Conservation (phyloP, 192 early-diverging fungal genomes). For the Dimargaris xerosporica region DNA sequence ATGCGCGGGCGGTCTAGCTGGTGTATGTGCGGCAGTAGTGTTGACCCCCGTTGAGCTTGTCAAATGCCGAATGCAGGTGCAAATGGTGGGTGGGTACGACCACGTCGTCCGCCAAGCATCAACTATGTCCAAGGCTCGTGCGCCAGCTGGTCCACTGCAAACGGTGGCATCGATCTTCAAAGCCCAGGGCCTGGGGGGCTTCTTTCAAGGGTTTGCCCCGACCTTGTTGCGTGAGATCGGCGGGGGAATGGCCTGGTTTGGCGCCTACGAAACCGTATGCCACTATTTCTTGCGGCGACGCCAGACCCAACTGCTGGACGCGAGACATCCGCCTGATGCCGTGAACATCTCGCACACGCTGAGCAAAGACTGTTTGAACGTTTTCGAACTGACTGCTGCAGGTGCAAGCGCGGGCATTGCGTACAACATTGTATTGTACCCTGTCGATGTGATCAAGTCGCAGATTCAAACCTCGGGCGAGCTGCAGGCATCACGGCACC, state of each 20-base stretch:
- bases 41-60: constrained; percentile 91
- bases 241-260: constrained; percentile 95
- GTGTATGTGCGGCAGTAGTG: constrained; percentile 70
- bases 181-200: constrained; percentile 31
- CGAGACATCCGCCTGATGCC: constrained; percentile 12
- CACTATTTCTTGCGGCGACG: constrained; percentile 29
- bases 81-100: constrained; percentile 34
- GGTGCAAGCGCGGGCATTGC: constrained; percentile 87
- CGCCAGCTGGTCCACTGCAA: constrained; percentile 33
- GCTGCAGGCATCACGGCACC: constrained; percentile 14
- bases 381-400: constrained; percentile 62
- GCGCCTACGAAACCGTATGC: constrained; percentile 73
- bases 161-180: constrained; percentile 37
- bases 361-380: constrained; percentile 54
- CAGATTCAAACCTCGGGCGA: constrained; percentile 79
- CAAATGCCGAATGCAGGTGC: constrained; percentile 93
- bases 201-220: constrained; percentile 27
- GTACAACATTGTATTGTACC: constrained; percentile 75
- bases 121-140: neutral
- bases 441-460: constrained; percentile 87
- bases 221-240: constrained; percentile 79
- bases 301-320: constrained; percentile 8
- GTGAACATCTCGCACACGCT: constrained; percentile 15
- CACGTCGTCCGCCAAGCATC: neutral
- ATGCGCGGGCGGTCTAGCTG: constrained; percentile 70